Conservation (phyloP, 179 eudicot genomes). For the Beta lomatogona region DNA sequence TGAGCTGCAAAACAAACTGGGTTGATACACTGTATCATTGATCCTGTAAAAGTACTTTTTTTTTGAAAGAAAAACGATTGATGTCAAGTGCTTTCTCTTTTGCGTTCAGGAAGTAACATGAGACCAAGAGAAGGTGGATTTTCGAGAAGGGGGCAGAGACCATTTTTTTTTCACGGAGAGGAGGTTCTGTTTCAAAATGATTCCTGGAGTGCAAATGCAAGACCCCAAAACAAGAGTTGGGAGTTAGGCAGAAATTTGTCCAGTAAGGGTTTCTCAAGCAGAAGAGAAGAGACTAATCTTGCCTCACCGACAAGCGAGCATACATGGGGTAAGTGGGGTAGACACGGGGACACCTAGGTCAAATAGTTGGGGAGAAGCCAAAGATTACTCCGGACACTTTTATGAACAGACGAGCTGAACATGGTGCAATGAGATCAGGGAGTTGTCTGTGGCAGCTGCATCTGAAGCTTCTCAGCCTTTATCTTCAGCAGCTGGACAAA, state of each 20-base stretch:
- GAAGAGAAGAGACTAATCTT: conserved; percentile 44
- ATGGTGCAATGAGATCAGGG: conserved; percentile 37
- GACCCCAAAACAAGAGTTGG: conserved; percentile 47
- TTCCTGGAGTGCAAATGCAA: conserved; percentile 62
- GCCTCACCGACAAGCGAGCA: conserved; percentile 44
- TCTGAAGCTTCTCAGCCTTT: conserved; percentile 44
- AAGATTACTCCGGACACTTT: conserved; percentile 37
- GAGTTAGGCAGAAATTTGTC: conserved; percentile 55
- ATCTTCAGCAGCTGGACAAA: conserved; percentile 37
- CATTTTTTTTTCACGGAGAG: conserved; percentile 61
- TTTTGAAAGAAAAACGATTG: background rate
- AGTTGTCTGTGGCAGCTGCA: conserved; percentile 36
- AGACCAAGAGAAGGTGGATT: conserved; percentile 56
- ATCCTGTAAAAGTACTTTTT: background rate
- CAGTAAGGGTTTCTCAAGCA: conserved; percentile 44
- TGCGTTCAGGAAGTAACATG: conserved; percentile 49
- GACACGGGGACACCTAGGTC: conserved; percentile 39
- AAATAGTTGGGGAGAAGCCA: conserved; percentile 46
- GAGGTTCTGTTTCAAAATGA: conserved; percentile 52
- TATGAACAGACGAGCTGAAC: conserved; percentile 33
- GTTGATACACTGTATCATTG: background rate
- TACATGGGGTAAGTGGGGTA: conserved; percentile 48
- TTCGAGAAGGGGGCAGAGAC: conserved; percentile 63
- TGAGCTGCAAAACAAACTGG: background rate
- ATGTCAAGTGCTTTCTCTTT: conserved; percentile 3